Conservation (phyloP, 352 stramenopile genomes). For the Pythium brachiatum region DNA sequence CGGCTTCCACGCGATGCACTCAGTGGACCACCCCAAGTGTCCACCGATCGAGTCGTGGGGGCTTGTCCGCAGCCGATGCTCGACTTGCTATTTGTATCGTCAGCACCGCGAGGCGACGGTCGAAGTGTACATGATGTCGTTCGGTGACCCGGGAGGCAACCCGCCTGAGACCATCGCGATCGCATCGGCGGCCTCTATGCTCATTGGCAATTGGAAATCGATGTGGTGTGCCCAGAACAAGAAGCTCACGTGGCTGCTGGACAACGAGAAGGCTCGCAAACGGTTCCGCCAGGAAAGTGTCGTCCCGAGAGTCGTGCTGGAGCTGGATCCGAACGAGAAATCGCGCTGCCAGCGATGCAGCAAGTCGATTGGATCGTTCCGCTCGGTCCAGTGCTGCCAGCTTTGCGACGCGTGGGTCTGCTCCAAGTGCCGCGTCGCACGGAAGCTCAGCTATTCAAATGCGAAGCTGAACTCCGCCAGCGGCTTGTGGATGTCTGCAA, state of each 20-base stretch:
- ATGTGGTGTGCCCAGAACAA: slow-evolving; percentile 32
- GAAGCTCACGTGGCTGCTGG: slow-evolving; percentile 29
- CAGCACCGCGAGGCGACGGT: slow-evolving; percentile 19
- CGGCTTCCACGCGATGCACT: slow-evolving; percentile 38
- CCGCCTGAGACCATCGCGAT: slow-evolving; percentile 20
- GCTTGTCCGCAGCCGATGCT: slow-evolving; percentile 14
- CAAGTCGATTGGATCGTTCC: slow-evolving; percentile 15
- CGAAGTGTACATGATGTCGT: slow-evolving; percentile 32
- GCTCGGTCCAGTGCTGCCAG: slow-evolving; percentile 5
- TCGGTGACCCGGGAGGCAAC: slow-evolving; percentile 24
- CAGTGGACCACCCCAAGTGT: slow-evolving; percentile 29
- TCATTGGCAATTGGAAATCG: slow-evolving; percentile 29
- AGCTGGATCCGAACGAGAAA: background rate
- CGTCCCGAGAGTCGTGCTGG: too few relatives aligned
- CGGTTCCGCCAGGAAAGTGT: background rate
- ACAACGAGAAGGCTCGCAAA: background rate
- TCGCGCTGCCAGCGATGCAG: slow-evolving; percentile 2
- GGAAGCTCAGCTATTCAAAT: slow-evolving; percentile 5
- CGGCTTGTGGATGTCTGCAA: slow-evolving; percentile 18
- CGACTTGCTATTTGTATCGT: slow-evolving; percentile 18
- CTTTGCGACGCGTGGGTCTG: slow-evolving; percentile 16
- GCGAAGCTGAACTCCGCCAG: slow-evolving; percentile 2
- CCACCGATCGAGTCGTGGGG: background rate
- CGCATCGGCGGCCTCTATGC: slow-evolving; percentile 18
- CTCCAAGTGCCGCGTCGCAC: slow-evolving; percentile 10